Base-by-base conservation (phyloP, 768 basidiomycete species). In the Naganishia vishniacii region DNA sequence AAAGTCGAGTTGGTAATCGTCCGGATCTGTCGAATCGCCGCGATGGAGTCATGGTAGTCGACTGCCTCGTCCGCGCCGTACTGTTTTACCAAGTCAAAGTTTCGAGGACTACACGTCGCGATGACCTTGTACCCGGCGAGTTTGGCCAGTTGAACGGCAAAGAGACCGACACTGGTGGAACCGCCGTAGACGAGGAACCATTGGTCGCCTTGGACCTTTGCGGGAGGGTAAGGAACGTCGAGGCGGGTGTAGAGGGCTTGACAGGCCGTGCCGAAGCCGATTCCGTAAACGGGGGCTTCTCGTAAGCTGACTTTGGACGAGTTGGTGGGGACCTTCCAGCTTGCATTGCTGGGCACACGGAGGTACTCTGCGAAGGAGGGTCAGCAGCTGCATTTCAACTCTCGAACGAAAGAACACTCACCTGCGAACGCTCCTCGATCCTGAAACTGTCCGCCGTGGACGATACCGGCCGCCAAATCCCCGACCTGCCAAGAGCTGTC, bases 51-150 rank as follows among this genome's bases (percentile, higher is more conserved):
- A 26, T 68, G 61, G 60, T 76, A 76, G n/a, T 85, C 83, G 59
- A 82, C 80, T 16, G 78, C 78, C 11, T 70, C 72, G 59, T 77
- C 72, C 7, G 81, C 80, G 8, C 80, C 75, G 58, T 79, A 73
- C 1, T 73, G 69, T 65, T 77, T 78, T 65, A 79, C 69, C 28
- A 80, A 72, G 23, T 75, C 78, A 65, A 72, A 75, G 61, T 79
- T 78, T 46, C 71, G 71, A 5, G 75, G 74, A 0, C 80, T 80
- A 42, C 75, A 72, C 28, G 75, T 74, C 5, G 79, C 71, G 59
- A 78, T 68, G 62, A 80, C 77, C 48, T 75, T 74, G 67, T 73
- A 71, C 2, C 76, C 78, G 0, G 73, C 64, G 16, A 74, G 64
- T 37, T 71, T 69, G 23, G 74, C 77, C 25, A 79, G 69, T 41